Evolutionary conservation across 441 rosid species (phyloP).

Genomic region (Adansonia grandidieri): DNA sequence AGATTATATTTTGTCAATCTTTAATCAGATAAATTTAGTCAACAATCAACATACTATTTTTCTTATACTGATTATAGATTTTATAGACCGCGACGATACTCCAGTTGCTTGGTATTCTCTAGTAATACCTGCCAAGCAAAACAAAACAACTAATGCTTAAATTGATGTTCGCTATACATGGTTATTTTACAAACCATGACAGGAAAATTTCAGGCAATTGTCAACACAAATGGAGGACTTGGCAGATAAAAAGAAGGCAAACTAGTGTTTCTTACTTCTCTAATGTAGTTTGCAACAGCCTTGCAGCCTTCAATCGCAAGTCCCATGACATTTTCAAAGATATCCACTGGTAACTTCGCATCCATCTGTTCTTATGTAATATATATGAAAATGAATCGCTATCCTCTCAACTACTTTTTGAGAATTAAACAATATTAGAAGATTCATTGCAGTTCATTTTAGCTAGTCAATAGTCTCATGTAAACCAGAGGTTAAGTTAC

Average conservation of each 20-base stretch:
- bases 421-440: not conserved
- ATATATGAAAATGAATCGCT: slow-evolving; percentile 10
- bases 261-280: slow-evolving; percentile 50
- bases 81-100: slow-evolving; percentile 63
- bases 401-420: not conserved
- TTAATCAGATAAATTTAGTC: not conserved
- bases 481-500: not conserved
- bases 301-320: slow-evolving; percentile 88
- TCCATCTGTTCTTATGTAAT: slow-evolving; percentile 66
- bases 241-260: slow-evolving; percentile 3
- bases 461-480: not conserved
- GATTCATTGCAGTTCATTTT: not conserved
- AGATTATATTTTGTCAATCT: not conserved
- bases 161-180: not conserved
- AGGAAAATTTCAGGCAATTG: not conserved
- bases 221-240: slow-evolving; percentile 1
- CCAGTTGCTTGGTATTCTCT: slow-evolving; percentile 80
- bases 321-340: slow-evolving; percentile 84
- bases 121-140: slow-evolving; percentile 55
- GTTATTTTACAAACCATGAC: not conserved
- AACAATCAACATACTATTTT: not conserved
- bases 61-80: slow-evolving; percentile 11
- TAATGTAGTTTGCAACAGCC: slow-evolving; percentile 74
- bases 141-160: not conserved
- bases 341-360: slow-evolving; percentile 72